phyloP scores from a whole-genome alignment of 805 yeast species.

The Lipomyces mesembrius region DNA sequence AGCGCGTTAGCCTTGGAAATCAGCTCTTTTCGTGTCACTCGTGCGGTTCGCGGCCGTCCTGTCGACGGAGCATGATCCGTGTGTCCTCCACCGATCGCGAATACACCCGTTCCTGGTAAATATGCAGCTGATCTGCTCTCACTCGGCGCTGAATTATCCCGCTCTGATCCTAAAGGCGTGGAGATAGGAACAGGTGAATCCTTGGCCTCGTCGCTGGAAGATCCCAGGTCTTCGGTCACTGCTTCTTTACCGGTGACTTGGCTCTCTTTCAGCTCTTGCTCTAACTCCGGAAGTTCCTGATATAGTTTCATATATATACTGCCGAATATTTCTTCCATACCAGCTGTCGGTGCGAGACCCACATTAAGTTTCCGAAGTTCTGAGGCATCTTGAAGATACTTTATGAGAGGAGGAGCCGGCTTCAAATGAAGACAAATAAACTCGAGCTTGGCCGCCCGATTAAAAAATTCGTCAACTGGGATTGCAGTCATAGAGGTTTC shows the following conservation, averaged over 20 bases:
- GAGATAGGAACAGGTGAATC: conserved; percentile 4
- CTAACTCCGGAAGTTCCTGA: conserved; percentile 25
- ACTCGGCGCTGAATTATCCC: conserved; percentile 1
- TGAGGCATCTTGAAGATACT: conserved; percentile 54
- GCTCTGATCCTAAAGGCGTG: background rate
- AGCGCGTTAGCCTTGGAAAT: conserved; percentile 38
- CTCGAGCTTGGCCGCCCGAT: conserved; percentile 47
- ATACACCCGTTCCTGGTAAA: background rate
- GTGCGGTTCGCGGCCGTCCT: conserved; percentile 21
- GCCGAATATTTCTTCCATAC: conserved; percentile 71
- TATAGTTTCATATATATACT: conserved; percentile 62
- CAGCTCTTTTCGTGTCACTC: conserved; percentile 36
- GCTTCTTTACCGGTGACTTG: background rate
- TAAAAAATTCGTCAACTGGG: conserved; percentile 47
- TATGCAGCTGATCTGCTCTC: background rate
- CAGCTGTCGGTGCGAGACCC: conserved; percentile 73
- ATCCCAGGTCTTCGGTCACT: conserved; percentile 3
- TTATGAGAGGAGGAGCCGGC: conserved; percentile 19
- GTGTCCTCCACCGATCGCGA: background rate
- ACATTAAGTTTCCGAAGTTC: conserved; percentile 74
- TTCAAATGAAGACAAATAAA: conserved; percentile 25
- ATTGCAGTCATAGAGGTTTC: conserved; percentile 36
- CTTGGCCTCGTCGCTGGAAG: conserved; percentile 1
- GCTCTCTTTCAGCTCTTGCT: conserved; percentile 10
- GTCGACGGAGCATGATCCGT: conserved; percentile 5